Conservation (phyloP, 2,329 filamentous ascomycete genomes). For the Waltergamsia citrina region DNA sequence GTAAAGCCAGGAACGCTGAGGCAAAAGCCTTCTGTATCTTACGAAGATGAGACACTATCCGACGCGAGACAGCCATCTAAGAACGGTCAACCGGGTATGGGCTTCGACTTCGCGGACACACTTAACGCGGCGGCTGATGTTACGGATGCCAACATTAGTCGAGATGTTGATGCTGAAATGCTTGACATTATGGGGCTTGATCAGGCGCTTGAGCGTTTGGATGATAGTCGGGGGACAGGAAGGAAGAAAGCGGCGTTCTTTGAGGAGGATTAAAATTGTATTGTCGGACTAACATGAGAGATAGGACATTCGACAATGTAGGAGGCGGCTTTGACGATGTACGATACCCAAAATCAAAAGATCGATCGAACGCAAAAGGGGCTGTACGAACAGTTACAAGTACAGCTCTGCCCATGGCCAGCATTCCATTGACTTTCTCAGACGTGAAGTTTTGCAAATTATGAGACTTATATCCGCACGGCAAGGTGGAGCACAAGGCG, state of each 20-base stretch:
- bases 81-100: slow-evolving; percentile 7
- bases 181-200: slow-evolving; percentile 60
- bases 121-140: slow-evolving; percentile 43
- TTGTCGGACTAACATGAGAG: slow-evolving; percentile 13
- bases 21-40: slow-evolving; percentile 16
- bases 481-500: slow-evolving; percentile 70
- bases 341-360: slow-evolving; percentile 26
- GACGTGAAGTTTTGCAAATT: too few relatives aligned
- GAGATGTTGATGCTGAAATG: slow-evolving; percentile 50
- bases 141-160: slow-evolving; percentile 34
- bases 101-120: slow-evolving; percentile 41
- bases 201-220: slow-evolving; percentile 46
- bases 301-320: not conserved
- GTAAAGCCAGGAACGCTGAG: slow-evolving; percentile 27
- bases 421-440: too few relatives aligned
- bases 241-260: slow-evolving; percentile 43
- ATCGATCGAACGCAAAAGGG: slow-evolving; percentile 2
- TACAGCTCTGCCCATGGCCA: too few relatives aligned
- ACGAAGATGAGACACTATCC: not conserved
- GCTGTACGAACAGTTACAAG: too few relatives aligned
- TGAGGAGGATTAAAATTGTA: slow-evolving; percentile 24
- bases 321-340: slow-evolving; percentile 12
- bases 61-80: not conserved
- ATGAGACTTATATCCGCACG: too few relatives aligned
- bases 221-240: slow-evolving; percentile 34